Conservation (phyloP, 352 stramenopile species). For the Blastocystis sp. region DNA sequence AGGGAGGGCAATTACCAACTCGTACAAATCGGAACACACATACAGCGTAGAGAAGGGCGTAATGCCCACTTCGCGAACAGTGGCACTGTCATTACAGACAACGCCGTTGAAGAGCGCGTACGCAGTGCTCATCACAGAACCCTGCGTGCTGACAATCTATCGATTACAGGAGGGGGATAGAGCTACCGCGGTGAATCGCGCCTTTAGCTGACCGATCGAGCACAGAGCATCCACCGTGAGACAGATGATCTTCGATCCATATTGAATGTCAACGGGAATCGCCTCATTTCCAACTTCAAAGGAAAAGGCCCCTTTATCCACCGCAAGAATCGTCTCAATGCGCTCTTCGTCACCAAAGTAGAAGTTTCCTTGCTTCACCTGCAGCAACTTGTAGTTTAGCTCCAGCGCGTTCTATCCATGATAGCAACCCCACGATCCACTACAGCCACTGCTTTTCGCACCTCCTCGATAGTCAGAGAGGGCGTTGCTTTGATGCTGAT, state of each 20-base stretch:
- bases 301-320: conserved; percentile 40
- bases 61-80: conserved; percentile 32
- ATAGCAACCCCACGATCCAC: neutral
- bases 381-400: neutral
- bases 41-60: conserved; percentile 40
- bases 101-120: conserved; percentile 52
- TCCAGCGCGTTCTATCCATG: conserved; percentile 23
- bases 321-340: neutral
- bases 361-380: conserved; percentile 58
- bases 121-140: neutral
- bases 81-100: conserved; percentile 41
- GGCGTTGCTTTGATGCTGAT: neutral
- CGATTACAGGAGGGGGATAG: neutral
- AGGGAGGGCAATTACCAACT: conserved; percentile 21
- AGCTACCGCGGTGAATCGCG: conserved; percentile 12
- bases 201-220: conserved; percentile 8
- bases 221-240: conserved; percentile 9
- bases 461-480: neutral
- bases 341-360: conserved; percentile 28
- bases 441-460: conserved; percentile 9
- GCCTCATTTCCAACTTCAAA: conserved; percentile 48
- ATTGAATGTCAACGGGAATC: conserved; percentile 28
- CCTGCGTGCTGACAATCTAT: conserved; percentile 6
- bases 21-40: conserved; percentile 60
- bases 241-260: conserved; percentile 3